Evolutionary conservation across 2,329 filamentous ascomycete genomes (phyloP).

Genomic region (Phyllosticta citrichinensis): DNA sequence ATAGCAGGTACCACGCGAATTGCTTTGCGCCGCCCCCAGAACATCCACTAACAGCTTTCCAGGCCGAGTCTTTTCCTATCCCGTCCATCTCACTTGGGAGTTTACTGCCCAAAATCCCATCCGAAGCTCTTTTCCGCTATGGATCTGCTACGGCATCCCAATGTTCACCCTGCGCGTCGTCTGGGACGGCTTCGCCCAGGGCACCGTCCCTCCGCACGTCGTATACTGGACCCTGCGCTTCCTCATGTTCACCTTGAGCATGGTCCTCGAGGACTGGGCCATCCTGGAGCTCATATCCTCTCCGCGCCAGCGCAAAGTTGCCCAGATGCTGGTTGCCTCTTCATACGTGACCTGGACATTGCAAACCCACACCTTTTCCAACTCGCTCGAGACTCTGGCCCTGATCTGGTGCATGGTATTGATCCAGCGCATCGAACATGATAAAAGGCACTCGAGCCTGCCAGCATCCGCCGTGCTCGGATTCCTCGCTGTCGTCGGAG

Average conservation of each 20-base stretch:
- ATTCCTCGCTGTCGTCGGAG: slow-evolving; percentile 69
- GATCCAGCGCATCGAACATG: slow-evolving; percentile 73
- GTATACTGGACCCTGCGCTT: slow-evolving; percentile 84
- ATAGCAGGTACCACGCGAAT: slow-evolving; percentile 65
- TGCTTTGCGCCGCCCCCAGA: not conserved
- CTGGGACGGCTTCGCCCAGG: slow-evolving; percentile 75
- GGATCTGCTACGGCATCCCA: slow-evolving; percentile 87
- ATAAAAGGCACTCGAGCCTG: slow-evolving; percentile 67
- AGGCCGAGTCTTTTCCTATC: slow-evolving; percentile 92
- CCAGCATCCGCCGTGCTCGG: slow-evolving; percentile 70
- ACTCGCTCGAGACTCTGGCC: slow-evolving; percentile 86
- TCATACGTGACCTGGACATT: slow-evolving; percentile 99
- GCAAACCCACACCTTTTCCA: slow-evolving; percentile 97
- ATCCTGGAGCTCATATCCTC: slow-evolving; percentile 81
- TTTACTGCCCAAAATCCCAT: slow-evolving; percentile 83
- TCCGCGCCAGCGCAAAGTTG: slow-evolving; percentile 52
- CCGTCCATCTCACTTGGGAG: slow-evolving; percentile 86
- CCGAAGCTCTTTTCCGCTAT: slow-evolving; percentile 92
- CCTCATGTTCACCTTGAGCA: slow-evolving; percentile 90
- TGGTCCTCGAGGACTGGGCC: slow-evolving; percentile 96
- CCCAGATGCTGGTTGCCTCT: slow-evolving; percentile 75
- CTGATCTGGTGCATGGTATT: slow-evolving; percentile 91
- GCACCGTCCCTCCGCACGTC: slow-evolving; percentile 67
- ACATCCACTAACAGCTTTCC: slow-evolving; percentile 8
- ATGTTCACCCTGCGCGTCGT: slow-evolving; percentile 91